A percentile compares a stretch with the other conserved stretches of the same genome.
phyloP scores from a whole-genome alignment of 495 filamentous ascomycete species.

The Pseudevernia furfuracea region DNA sequence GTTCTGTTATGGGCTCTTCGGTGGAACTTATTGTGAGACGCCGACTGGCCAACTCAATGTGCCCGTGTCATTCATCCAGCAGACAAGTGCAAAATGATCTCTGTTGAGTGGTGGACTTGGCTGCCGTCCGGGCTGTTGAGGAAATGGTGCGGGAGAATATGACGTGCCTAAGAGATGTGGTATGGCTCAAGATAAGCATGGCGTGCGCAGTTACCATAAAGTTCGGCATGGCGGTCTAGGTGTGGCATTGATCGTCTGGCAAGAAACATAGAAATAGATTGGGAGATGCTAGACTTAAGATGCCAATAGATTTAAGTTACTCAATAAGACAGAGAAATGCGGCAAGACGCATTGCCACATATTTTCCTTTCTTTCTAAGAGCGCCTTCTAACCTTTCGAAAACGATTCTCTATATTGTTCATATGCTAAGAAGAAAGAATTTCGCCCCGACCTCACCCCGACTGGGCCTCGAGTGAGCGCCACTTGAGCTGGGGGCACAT shows the following conservation, averaged over 20 bases:
- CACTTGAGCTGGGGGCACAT: too few species aligned
- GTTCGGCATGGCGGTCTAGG: not conserved
- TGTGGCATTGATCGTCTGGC: not conserved
- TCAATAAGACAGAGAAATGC: not conserved
- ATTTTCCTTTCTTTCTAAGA: not conserved
- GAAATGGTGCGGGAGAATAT: not conserved
- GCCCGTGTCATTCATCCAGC: not conserved
- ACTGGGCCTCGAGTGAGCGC: too few species aligned
- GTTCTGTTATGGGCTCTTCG: not conserved
- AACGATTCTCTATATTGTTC: too few species aligned
- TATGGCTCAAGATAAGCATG: not conserved
- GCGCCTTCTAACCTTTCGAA: not conserved
- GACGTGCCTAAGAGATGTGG: not conserved
- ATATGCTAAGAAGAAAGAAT: too few species aligned
- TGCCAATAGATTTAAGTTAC: not conserved
- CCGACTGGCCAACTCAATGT: constrained; percentile 2
- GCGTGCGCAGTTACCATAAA: not conserved
- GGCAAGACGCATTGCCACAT: not conserved
- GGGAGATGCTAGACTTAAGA: not conserved
- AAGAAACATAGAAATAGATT: not conserved
- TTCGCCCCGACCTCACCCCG: too few species aligned
- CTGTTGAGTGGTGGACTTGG: not conserved
- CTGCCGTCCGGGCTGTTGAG: not conserved
- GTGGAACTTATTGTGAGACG: constrained; percentile 1
- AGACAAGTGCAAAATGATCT: constrained; percentile 5